A percentile compares a stretch with the other conserved stretches of the same genome.
Evolutionary conservation across 1,139 yeast species (phyloP).

Genomic region (Pichia sp.): DNA sequence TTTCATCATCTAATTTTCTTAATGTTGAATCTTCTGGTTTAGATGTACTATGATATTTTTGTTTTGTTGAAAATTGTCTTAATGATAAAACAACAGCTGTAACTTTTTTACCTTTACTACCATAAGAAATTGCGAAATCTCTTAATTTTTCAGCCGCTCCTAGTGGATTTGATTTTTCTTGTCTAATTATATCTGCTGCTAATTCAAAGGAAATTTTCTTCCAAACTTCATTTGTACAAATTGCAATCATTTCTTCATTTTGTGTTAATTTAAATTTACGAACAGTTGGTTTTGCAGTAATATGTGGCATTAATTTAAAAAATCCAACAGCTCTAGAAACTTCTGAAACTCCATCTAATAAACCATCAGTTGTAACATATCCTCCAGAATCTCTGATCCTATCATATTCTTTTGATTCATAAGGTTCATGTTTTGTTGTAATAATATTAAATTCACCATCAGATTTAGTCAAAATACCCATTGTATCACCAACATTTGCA

Average conservation of each 20-base stretch:
- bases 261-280: constrained; percentile 54
- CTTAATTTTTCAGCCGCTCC: constrained; percentile 88
- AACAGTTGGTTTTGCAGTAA: constrained; percentile 83
- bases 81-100: constrained; percentile 78
- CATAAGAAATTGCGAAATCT: constrained; percentile 91
- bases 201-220: constrained; percentile 74
- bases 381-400: constrained; percentile 91
- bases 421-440: constrained; percentile 81
- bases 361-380: constrained; percentile 77
- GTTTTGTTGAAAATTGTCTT: constrained; percentile 40
- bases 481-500: constrained; percentile 89
- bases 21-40: constrained; percentile 71
- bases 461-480: constrained; percentile 69
- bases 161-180: constrained; percentile 79
- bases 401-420: constrained; percentile 72
- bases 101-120: constrained; percentile 68
- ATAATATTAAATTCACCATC: constrained; percentile 75
- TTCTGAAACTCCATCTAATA: constrained; percentile 73
- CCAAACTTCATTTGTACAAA: constrained; percentile 85
- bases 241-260: constrained; percentile 78
- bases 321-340: constrained; percentile 93
- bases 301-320: constrained; percentile 78
- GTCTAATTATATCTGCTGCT: constrained; percentile 86
- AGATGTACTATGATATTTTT: constrained; percentile 40
- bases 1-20: constrained; percentile 84